These are phyloP conservation scores for Aspergillus brunneoviolaceus DNA, from an alignment of 2,329 filamentous ascomycete species.

Conservation along the genomic window DNA sequence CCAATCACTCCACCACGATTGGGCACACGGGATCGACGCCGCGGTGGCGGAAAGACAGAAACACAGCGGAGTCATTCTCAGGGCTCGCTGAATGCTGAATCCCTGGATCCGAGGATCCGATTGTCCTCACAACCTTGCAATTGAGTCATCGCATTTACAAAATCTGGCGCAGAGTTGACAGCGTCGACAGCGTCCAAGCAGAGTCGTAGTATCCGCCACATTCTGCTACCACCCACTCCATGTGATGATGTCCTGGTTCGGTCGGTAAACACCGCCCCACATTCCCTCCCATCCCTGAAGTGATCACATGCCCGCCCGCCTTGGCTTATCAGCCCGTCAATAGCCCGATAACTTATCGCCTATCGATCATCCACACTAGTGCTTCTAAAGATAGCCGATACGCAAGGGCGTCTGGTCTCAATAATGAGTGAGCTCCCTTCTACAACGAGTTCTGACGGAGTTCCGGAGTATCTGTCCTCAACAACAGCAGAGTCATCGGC, in stretches of 20 bases:
- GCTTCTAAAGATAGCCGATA: not conserved
- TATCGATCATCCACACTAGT: not conserved
- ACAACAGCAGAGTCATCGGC: not conserved
- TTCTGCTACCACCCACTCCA: too few relatives aligned
- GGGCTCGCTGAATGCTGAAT: too few relatives aligned
- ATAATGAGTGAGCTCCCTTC: not conserved
- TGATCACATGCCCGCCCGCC: not conserved
- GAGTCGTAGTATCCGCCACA: not conserved
- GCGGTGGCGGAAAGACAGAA: not conserved
- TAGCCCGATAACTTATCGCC: not conserved
- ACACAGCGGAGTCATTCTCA: not conserved
- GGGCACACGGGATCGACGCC: not conserved
- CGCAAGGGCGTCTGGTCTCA: not conserved
- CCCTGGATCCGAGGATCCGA: not conserved
- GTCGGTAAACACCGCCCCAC: not conserved
- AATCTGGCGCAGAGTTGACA: not conserved
- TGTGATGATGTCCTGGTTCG: too few relatives aligned
- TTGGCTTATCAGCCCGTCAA: not conserved
- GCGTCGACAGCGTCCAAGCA: not conserved
- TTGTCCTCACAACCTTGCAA: not conserved
- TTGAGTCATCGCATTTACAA: not conserved
- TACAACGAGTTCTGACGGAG: not conserved
- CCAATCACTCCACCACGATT: slow-evolving; percentile 8
- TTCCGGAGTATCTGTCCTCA: not conserved
- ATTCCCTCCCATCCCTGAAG: not conserved